phyloP scores from a whole-genome alignment of 2,329 filamentous ascomycete genomes.

The Diaporthe vaccinii region DNA sequence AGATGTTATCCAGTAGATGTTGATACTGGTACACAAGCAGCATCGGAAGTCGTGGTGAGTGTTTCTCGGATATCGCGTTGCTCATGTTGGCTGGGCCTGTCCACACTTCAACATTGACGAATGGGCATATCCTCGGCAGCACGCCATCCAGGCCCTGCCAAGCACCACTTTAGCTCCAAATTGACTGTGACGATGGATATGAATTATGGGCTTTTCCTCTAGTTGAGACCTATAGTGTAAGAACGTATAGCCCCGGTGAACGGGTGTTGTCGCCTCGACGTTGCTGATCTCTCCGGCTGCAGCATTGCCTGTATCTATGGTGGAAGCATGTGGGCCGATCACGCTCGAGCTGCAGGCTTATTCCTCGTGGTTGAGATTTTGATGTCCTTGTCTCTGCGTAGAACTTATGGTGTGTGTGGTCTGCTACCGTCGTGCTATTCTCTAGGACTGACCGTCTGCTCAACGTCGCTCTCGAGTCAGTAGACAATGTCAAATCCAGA shows the following conservation, averaged over 20 bases:
- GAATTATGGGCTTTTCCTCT: neutral
- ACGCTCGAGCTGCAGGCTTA: conserved; percentile 4
- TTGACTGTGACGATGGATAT: neutral
- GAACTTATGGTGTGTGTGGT: neutral
- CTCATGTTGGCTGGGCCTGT: neutral
- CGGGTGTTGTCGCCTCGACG: neutral
- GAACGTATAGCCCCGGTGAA: neutral
- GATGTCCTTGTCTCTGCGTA: neutral
- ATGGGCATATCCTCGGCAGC: conserved; percentile 12
- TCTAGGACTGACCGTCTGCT: neutral
- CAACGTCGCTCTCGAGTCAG: too few species aligned
- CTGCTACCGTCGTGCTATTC: neutral
- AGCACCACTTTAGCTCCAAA: conserved; percentile 39
- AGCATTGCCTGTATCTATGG: conserved; percentile 27
- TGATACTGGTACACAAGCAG: too few species aligned
- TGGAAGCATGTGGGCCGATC: conserved; percentile 32
- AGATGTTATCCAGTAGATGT: too few species aligned
- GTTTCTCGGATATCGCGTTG: neutral
- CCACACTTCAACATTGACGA: neutral
- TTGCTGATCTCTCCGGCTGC: neutral
- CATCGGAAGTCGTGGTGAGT: neutral
- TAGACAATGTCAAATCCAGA: neutral
- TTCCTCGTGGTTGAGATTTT: neutral
- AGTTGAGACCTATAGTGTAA: neutral
- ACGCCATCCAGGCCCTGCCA: conserved; percentile 35